Evolutionary conservation across 441 rosid genomes (phyloP).

Genomic region (Erysimum pusillum): DNA sequence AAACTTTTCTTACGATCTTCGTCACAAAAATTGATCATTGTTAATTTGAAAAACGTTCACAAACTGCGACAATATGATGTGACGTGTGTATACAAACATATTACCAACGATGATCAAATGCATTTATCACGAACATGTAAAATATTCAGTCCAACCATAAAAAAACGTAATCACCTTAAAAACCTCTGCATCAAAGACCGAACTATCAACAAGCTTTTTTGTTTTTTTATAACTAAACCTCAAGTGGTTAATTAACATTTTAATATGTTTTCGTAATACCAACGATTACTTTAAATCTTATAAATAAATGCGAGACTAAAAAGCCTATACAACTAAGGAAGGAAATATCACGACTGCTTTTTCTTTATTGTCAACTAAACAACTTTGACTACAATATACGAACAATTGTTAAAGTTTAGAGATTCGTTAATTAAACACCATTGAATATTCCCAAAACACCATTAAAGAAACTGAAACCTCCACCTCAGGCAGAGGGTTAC

Average conservation of each 20-base stretch:
- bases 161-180: too few relatives aligned
- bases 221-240: background rate
- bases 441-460: constrained; percentile 27
- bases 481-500: constrained; percentile 16
- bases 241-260: constrained; percentile 16
- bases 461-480: constrained; percentile 10
- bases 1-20: background rate
- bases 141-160: too few relatives aligned
- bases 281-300: background rate
- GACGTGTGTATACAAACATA: background rate
- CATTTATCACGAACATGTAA: background rate
- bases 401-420: constrained; percentile 2
- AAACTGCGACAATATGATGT: too few relatives aligned
- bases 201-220: background rate
- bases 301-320: constrained; percentile 9
- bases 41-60: too few relatives aligned
- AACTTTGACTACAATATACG: constrained; percentile 10
- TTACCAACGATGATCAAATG: background rate
- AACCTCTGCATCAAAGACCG: background rate
- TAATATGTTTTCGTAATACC: background rate
- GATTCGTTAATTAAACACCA: constrained; percentile 27
- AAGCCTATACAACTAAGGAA: constrained; percentile 30
- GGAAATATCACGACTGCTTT: constrained; percentile 21
- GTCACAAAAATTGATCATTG: too few relatives aligned
- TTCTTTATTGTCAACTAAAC: constrained; percentile 5